Conservation (phyloP, 805 yeast genomes). For the Metschnikowia santaceciliae region DNA sequence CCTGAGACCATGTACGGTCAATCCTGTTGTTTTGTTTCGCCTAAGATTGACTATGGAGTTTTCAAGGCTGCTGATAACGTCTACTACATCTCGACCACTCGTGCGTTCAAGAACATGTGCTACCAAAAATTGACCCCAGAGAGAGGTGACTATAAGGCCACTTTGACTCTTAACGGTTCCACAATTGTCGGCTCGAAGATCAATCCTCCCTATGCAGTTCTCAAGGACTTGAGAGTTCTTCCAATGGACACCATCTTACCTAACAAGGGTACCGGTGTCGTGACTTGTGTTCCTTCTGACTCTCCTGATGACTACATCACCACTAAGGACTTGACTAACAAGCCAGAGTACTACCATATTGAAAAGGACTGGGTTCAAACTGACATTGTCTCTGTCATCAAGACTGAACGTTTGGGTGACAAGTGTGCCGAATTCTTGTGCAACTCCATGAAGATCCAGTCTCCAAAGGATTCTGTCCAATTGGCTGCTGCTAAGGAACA, state of each 20-base stretch:
- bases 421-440: constrained; percentile 80
- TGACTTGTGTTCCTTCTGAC: constrained; percentile 98
- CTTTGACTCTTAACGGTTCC: constrained; percentile 60
- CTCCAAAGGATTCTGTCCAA: constrained; percentile 86
- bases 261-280: constrained; percentile 97
- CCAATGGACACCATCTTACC: constrained; percentile 98
- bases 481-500: constrained; percentile 90
- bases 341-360: constrained; percentile 86
- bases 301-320: constrained; percentile 97
- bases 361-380: constrained; percentile 80
- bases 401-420: constrained; percentile 84
- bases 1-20: constrained; percentile 99
- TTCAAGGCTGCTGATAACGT: constrained; percentile 78
- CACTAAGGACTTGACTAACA: constrained; percentile 74
- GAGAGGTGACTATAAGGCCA: constrained; percentile 72
- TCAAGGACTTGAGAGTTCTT: constrained; percentile 69
- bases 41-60: constrained; percentile 87
- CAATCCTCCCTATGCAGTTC: constrained; percentile 74
- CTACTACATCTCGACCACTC: constrained; percentile 81
- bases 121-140: constrained; percentile 88
- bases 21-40: constrained; percentile 96
- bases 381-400: constrained; percentile 70
- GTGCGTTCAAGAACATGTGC: constrained; percentile 96
- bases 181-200: constrained; percentile 82
- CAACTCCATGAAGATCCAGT: constrained; percentile 83